phyloP scores from a whole-genome alignment of 2,329 filamentous ascomycete species.

The Botrytis porri region DNA sequence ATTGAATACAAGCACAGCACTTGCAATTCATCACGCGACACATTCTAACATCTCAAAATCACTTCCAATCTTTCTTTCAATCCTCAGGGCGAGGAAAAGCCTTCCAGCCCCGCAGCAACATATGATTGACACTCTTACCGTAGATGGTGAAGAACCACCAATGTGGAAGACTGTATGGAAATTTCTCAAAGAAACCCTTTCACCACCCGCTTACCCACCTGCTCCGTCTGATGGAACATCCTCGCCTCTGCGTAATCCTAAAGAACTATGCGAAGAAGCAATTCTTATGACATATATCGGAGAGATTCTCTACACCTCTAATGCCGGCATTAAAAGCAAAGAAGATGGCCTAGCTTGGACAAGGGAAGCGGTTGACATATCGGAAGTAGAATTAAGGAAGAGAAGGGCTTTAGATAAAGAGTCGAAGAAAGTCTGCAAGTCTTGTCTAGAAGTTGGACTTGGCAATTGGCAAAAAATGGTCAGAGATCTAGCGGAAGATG shows the following conservation, averaged over 20 bases:
- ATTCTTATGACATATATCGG: conserved; percentile 87
- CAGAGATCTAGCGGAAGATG: conserved; percentile 49
- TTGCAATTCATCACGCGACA: conserved; percentile 75
- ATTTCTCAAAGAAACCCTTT: conserved; percentile 37
- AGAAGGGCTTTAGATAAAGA: conserved; percentile 34
- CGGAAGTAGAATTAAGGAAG: conserved; percentile 62
- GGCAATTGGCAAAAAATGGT: conserved; percentile 85
- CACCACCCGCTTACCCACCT: conserved; percentile 63
- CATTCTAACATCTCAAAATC: conserved; percentile 64
- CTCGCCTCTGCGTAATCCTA: conserved; percentile 60
- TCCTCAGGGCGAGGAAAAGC: conserved; percentile 73
- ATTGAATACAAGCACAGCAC: conserved; percentile 68
- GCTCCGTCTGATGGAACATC: conserved; percentile 68
- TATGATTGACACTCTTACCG: conserved; percentile 24
- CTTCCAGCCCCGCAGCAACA: conserved; percentile 43
- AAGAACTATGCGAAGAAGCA: conserved; percentile 78
- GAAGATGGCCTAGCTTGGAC: conserved; percentile 86
- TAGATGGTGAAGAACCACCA: conserved; percentile 25
- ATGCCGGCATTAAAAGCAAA: conserved; percentile 39
- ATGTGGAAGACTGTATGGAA: conserved; percentile 33
- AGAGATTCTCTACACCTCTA: conserved; percentile 81
- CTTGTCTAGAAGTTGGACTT: conserved; percentile 74
- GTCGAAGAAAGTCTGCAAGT: conserved; percentile 62
- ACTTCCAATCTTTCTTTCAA: conserved; percentile 79
- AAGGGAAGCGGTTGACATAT: conserved; percentile 76